Evolutionary conservation across 2,329 filamentous ascomycete genomes (phyloP).

Genomic region (Pleoardoris graminearum): DNA sequence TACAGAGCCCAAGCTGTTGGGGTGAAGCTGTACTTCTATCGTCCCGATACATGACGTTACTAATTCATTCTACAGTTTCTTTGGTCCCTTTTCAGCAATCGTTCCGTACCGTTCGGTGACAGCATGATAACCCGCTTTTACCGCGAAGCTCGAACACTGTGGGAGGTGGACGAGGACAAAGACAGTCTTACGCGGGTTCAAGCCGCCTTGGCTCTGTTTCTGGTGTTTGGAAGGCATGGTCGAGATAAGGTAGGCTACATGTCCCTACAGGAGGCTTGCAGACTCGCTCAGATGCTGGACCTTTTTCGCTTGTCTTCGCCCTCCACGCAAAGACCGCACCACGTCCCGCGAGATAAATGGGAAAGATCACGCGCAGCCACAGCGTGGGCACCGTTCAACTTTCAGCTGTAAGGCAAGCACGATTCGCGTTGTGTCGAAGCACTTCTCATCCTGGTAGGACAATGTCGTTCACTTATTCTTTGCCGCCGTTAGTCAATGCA

Average conservation of each 20-base stretch:
- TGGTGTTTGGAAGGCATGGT: conserved; percentile 37
- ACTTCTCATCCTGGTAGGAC: conserved; percentile 20
- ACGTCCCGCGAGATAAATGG: conserved; percentile 25
- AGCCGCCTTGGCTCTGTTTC: conserved; percentile 31
- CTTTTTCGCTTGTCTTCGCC: conserved; percentile 24
- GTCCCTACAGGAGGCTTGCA: conserved; percentile 33
- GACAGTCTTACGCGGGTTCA: conserved; percentile 32
- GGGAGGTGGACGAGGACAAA: conserved; percentile 29
- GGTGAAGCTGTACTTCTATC: no score
- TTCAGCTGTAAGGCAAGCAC: conserved; percentile 33
- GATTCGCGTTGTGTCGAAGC: no score
- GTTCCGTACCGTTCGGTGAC: conserved; percentile 32
- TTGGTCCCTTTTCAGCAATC: conserved; percentile 29
- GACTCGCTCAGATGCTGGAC: conserved; percentile 26
- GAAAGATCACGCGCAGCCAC: conserved; percentile 28
- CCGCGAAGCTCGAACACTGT: conserved; percentile 32
- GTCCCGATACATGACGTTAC: background rate
- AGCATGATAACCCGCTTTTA: conserved; percentile 34
- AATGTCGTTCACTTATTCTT: conserved; percentile 34
- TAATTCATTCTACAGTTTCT: conserved; percentile 26
- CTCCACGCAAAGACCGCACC: conserved; percentile 13
- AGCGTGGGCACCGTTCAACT: conserved; percentile 39
- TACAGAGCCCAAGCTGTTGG: no score
- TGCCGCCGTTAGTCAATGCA: conserved; percentile 24
- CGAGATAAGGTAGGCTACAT: conserved; percentile 35